A percentile compares a stretch with the other conserved stretches of the same genome.
Conservation (phyloP, 257 asterid genomes). For the Paraleonurus japonicus region DNA sequence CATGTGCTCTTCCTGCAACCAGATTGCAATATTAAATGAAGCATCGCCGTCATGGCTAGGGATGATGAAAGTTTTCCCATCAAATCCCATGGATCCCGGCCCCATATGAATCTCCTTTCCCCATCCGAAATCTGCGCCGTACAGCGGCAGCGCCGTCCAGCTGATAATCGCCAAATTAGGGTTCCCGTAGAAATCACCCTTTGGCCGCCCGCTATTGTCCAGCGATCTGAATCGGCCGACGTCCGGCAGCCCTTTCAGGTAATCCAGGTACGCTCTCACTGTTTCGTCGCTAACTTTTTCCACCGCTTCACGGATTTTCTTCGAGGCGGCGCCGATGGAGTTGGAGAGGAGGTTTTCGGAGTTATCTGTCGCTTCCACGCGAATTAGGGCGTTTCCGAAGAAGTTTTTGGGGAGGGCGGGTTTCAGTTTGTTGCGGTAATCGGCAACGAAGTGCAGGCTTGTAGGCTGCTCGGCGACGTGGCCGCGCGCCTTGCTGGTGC, state of each 20-base stretch:
- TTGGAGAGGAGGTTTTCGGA: slow-evolving; percentile 42
- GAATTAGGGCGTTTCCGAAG: slow-evolving; percentile 79
- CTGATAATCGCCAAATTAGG: slow-evolving; percentile 76
- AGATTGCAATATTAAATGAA: slow-evolving; percentile 59
- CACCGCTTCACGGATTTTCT: slow-evolving; percentile 51
- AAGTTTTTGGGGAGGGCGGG: slow-evolving; percentile 64
- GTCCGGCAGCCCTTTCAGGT: slow-evolving; percentile 51
- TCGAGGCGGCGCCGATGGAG: slow-evolving; percentile 36
- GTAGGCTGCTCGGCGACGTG: slow-evolving; percentile 50
- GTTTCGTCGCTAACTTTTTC: slow-evolving; percentile 49
- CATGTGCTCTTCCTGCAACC: slow-evolving; percentile 67
- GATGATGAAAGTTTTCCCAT: slow-evolving; percentile 68
- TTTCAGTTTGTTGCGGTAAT: slow-evolving; percentile 54
- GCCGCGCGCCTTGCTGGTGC: slow-evolving; percentile 64
- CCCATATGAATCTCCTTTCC: slow-evolving; percentile 71
- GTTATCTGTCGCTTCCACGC: slow-evolving; percentile 51
- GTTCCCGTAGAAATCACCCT: slow-evolving; percentile 61
- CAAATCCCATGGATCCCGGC: slow-evolving; percentile 67
- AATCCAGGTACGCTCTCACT: slow-evolving; percentile 59
- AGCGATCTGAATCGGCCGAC: slow-evolving; percentile 57
- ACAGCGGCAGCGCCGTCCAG: slow-evolving; percentile 63
- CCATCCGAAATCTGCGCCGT: slow-evolving; percentile 84
- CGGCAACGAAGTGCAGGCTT: slow-evolving; percentile 59
- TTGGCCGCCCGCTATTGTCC: slow-evolving; percentile 45
- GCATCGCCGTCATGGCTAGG: slow-evolving; percentile 56